phyloP scores from a whole-genome alignment of 345 rosid species.

The Clausena lansium region DNA sequence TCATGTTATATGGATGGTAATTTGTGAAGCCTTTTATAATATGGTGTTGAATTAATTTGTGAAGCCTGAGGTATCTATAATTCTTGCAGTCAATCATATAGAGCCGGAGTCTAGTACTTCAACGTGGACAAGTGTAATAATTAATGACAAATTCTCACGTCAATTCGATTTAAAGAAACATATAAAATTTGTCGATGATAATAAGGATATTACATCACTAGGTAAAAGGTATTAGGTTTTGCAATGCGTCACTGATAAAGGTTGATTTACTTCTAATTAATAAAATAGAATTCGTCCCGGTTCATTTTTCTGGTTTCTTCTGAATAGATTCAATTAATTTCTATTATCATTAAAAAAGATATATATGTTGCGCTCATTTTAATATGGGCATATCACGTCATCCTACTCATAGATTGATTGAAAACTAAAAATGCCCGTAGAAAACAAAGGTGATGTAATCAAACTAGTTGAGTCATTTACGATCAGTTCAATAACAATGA shows the following conservation, averaged over 20 bases:
- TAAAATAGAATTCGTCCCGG: not conserved
- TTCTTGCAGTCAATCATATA: slow-evolving; percentile 9
- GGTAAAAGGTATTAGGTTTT: not conserved
- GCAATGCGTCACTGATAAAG: slow-evolving; percentile 1
- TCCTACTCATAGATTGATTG: slow-evolving; percentile 17
- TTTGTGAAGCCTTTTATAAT: too few species aligned
- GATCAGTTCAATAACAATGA: not conserved
- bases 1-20: too few species aligned
- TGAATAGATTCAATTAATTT: not conserved
- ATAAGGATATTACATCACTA: not conserved
- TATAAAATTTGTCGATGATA: slow-evolving; percentile 1
- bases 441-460: not conserved
- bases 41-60: not conserved
- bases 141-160: not conserved
- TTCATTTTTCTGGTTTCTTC: not conserved
- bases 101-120: not conserved
- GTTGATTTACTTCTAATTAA: not conserved
- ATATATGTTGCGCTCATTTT: not conserved
- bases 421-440: not conserved
- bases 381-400: slow-evolving; percentile 21
- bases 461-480: not conserved
- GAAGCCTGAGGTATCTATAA: not conserved
- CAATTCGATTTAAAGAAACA: not conserved
- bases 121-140: not conserved
- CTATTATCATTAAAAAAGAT: not conserved